Base-by-base conservation (phyloP, 1,284 basidiomycete species). In the Anthracocystis setariae region DNA sequence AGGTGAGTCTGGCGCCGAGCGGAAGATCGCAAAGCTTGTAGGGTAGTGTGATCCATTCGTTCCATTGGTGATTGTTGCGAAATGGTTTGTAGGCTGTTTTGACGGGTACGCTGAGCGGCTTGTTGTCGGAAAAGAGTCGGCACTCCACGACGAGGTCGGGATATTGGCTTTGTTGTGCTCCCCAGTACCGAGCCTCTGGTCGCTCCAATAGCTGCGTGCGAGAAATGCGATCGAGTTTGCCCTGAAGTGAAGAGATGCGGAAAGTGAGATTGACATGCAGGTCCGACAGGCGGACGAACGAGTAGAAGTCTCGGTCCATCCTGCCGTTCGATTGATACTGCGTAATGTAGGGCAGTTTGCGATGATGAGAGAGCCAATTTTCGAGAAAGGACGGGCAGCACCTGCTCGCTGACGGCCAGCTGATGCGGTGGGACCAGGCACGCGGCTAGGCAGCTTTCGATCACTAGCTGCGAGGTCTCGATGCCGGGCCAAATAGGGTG, bases 41-140 rank as follows among this genome's bases (percentile, higher is more conserved):
- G 0, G 94, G 94, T 3, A 98, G 85, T 0, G 91, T 90, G 45
- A 98, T 89, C 88, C 91, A 92, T 85, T 97, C 92, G 78, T 95
- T 95, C 95, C 95, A 98, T 38, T 77, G 45, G 43, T 62, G 64
- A 38, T 46, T 54, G 40, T 59, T 65, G 29, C 63, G 59, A 86
- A 96, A 97, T 15, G 91, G 88, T 83, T 94, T 95, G 87, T 93
- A 94, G 0, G 92, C 89, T 0, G 96, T 98, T 47, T 92, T 89
- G 78, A 92, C 92, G 0, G 93, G 91, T 24, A 94, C 90, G 0
- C 93, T 93, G 38, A 95, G 85, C 0, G 92, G 92, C 81, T 94
- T 94, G 83, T 95, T 95, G 83, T 95, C 92, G 5, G 93, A 91
- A 68, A 92, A 88, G 13, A 98, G 88, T 78, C 95, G 92, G 76